Evolutionary conservation across 257 asterid species (phyloP).

Genomic region (Salvia splendens): DNA sequence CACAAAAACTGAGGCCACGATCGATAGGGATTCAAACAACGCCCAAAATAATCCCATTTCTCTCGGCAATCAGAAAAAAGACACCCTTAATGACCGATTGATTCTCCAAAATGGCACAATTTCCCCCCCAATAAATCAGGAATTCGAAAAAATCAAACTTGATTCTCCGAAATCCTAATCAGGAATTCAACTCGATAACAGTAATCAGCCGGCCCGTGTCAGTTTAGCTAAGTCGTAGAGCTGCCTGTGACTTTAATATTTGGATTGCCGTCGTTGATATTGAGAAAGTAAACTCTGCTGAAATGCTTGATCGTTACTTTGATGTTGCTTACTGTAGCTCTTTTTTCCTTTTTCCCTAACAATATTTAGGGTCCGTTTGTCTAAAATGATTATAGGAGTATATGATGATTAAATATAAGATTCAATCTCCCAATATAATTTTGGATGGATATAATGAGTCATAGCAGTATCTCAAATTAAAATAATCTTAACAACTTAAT

Average conservation of each 20-base stretch:
- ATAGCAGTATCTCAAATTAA: too few relatives aligned
- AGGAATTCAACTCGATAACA: slow-evolving; percentile 15
- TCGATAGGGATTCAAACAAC: slow-evolving; percentile 50
- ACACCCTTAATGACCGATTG: slow-evolving; percentile 2
- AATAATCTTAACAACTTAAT: too few relatives aligned
- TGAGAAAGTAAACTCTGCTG: background rate
- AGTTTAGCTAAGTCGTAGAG: slow-evolving; percentile 27
- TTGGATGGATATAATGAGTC: too few relatives aligned
- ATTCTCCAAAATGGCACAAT: background rate
- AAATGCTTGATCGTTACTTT: background rate
- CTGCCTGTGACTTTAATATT: slow-evolving; percentile 31
- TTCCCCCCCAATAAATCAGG: background rate
- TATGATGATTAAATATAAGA: too few relatives aligned
- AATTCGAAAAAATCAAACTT: background rate
- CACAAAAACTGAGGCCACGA: slow-evolving; percentile 47
- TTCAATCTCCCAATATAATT: too few relatives aligned
- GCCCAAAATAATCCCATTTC: slow-evolving; percentile 55
- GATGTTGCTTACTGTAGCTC: too few relatives aligned
- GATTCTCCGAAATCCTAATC: slow-evolving; percentile 7
- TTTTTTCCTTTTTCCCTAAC: too few relatives aligned
- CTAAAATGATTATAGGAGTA: too few relatives aligned
- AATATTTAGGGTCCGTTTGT: too few relatives aligned
- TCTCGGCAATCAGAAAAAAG: slow-evolving; percentile 12
- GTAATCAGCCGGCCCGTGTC: background rate
- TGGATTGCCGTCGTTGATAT: background rate